Base-by-base conservation (phyloP, 2,329 filamentous ascomycete genomes). In the Malbranchea cinnamomea region DNA sequence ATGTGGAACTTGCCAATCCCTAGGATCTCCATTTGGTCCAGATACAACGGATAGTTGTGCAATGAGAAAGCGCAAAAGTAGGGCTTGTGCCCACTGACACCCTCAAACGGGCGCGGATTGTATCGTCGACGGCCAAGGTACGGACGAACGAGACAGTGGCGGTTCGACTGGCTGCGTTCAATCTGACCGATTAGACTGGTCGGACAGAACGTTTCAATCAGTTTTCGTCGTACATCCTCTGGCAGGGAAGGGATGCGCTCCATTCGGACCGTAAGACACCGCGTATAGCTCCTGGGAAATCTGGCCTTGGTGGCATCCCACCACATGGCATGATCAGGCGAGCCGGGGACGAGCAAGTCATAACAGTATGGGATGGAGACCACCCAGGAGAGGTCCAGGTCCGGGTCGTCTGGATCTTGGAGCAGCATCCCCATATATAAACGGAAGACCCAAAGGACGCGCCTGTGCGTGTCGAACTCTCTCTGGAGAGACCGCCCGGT, bases 1-100 rank as follows among this genome's bases (percentile, higher is more conserved):
- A 47, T 41, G 0, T 46, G 37, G 0, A 29, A 4, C 1, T 32
- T 14, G 1, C 52, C 37, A 0, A 69, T 43, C 0, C 39, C 43
- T 0, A 70, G 41, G 0, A 53, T 43, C 14, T 63, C 52, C 44
- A 70, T 59, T 32, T 71, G 61, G 31, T 71, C 57, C 0, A 62
- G 10, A 34, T 67, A 54, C 0, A 71, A 49, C 0, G 58, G 59
- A 12, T 58, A 62, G 32, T 72, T 71, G 1, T 60, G 53, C 0
- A 71, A 43, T 4, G 47, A 52, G 28, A 58, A 54, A 3, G 36
- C 41, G 3, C 30, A 38, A 21, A 46, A 49, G 13, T 37, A 30
- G 0, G 47, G 49, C 10, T 33, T n/a, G 7, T 22, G 29, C n/a
- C 33, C 28, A 2, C 15, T 17, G 6, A 8, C n/a, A 6, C 10